These are phyloP conservation scores for Apium graveolens DNA, from an alignment of 129 eudicot genomes.

Conservation along the genomic window DNA sequence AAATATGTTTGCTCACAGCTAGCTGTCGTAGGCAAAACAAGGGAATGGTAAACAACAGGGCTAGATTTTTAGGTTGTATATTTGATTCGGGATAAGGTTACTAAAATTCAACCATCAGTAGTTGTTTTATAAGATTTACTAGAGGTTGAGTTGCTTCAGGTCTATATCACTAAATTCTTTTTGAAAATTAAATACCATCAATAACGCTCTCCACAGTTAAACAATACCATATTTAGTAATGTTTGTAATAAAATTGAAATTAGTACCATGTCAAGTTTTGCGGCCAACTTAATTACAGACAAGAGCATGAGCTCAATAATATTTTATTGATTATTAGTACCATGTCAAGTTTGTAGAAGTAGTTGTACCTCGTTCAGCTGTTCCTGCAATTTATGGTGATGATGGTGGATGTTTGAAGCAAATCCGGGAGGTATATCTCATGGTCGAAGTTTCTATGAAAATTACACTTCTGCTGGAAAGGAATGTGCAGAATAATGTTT, in stretches of 20 bases:
- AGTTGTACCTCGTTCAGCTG: conserved; percentile 81
- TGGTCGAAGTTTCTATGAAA: background rate
- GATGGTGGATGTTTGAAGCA: conserved; percentile 90
- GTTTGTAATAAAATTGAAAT: background rate
- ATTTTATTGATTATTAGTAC: no score
- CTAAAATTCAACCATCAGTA: background rate
- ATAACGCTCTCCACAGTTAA: background rate
- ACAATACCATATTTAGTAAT: background rate
- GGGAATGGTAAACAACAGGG: background rate
- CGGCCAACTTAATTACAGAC: background rate
- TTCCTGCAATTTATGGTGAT: conserved; percentile 89
- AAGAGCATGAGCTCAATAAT: background rate
- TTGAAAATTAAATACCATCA: background rate
- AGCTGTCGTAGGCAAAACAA: background rate
- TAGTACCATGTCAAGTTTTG: background rate
- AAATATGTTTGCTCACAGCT: background rate
- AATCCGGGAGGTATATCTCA: conserved; percentile 63
- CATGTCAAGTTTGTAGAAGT: no score
- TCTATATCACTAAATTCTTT: background rate
- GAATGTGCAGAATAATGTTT: background rate
- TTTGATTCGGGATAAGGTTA: background rate
- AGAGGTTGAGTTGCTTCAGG: background rate
- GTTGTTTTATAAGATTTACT: background rate
- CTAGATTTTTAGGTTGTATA: background rate
- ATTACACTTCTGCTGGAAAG: background rate